Percentiles rank a stretch among this genome's conserved stretches.
Conservation (phyloP, 2,329 filamentous ascomycete genomes). For the Sporothrix brasiliensis region DNA sequence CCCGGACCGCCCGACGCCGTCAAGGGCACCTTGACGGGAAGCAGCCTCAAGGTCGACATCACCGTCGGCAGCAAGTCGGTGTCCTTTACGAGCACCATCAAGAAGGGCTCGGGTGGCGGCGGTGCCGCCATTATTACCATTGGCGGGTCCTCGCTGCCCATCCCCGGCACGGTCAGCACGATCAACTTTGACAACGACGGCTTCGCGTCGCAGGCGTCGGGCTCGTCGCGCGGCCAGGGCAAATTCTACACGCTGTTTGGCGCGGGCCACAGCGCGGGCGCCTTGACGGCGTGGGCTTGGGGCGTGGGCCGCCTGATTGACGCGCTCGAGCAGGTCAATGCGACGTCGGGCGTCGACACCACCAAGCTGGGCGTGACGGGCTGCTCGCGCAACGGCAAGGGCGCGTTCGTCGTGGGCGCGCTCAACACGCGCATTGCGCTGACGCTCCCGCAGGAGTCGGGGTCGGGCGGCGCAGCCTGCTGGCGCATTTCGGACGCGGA, state of each 20-base stretch:
- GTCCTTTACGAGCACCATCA: conserved; percentile 50
- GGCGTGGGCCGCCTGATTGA: conserved; percentile 64
- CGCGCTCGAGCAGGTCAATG: conserved; percentile 56
- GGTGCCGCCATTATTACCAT: conserved; percentile 59
- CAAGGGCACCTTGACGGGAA: conserved; percentile 50
- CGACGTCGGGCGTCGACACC: conserved; percentile 53
- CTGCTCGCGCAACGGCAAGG: conserved; percentile 67
- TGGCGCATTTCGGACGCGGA: conserved; percentile 60
- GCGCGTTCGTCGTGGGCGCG: conserved; percentile 63
- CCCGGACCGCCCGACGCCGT: conserved; percentile 52
- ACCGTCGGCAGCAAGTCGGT: conserved; percentile 51
- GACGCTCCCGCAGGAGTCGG: conserved; percentile 65
- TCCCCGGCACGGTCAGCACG: conserved; percentile 57
- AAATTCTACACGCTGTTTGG: conserved; percentile 64
- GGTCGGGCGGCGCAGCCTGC: conserved; percentile 63
- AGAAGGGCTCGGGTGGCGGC: conserved; percentile 45
- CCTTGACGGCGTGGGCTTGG: conserved; percentile 66
- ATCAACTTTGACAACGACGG: conserved; percentile 63
- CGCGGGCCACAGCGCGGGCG: conserved; percentile 57
- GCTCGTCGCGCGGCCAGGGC: conserved; percentile 56
- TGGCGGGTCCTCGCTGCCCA: conserved; percentile 59
- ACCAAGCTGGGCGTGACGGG: conserved; percentile 60
- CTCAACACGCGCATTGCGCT: conserved; percentile 62
- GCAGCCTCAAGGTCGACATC: conserved; percentile 50
- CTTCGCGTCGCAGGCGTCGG: conserved; percentile 55